Conservation (phyloP, 2,329 filamentous ascomycete species). For the Exophiala calicioides region DNA sequence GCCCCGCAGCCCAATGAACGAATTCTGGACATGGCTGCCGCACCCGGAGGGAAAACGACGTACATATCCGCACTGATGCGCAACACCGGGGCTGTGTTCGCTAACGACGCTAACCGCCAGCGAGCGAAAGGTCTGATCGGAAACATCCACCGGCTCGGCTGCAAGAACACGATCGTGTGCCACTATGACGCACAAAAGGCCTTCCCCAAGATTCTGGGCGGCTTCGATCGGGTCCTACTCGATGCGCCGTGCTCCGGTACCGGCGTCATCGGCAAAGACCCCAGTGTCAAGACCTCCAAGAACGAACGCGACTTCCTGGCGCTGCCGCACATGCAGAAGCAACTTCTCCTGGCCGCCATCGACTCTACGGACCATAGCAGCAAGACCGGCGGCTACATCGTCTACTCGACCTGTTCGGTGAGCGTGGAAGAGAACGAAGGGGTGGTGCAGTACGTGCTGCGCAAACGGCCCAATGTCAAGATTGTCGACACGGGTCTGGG, state of each 20-base stretch:
- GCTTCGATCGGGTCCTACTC: constrained; percentile 90
- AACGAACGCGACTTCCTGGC: constrained; percentile 91
- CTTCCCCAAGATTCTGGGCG: constrained; percentile 91
- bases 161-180: constrained; percentile 91
- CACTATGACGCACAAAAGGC: constrained; percentile 86
- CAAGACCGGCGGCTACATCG: constrained; percentile 91
- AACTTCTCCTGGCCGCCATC: constrained; percentile 87
- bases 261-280: constrained; percentile 95
- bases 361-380: constrained; percentile 89
- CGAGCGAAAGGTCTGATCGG: constrained; percentile 96
- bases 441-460: constrained; percentile 90
- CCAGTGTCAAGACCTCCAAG: constrained; percentile 97
- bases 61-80: constrained; percentile 97
- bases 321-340: constrained; percentile 91
- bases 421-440: constrained; percentile 92
- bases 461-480: constrained; percentile 87
- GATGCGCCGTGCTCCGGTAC: constrained; percentile 96
- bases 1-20: constrained; percentile 91
- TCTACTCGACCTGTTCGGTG: constrained; percentile 95
- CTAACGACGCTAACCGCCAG: constrained; percentile 92
- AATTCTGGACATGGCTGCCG: constrained; percentile 90
- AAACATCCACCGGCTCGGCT: constrained; percentile 93
- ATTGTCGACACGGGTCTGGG: constrained; percentile 84
- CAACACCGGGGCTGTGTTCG: constrained; percentile 93
- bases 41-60: constrained; percentile 93